Evolutionary conservation across 2,329 filamentous ascomycete genomes (phyloP).

Genomic region (Sclerotinia spermophila): DNA sequence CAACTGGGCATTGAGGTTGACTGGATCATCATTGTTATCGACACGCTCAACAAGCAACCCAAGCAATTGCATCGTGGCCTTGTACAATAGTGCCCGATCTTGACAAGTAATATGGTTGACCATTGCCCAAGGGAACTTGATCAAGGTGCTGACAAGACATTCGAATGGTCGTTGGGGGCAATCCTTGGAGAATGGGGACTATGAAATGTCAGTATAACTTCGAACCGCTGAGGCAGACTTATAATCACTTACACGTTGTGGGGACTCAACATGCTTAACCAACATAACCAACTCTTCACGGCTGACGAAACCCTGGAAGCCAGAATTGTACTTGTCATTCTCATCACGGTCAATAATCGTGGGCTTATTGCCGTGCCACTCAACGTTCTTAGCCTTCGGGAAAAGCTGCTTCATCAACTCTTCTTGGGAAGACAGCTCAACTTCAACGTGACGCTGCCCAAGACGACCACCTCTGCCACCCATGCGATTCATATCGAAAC

Average conservation of each 20-base stretch:
- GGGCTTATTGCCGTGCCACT: conserved; percentile 51
- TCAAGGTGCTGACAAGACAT: conserved; percentile 57
- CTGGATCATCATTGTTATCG: conserved; percentile 39
- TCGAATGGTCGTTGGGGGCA: conserved; percentile 64
- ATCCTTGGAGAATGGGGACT: conserved; percentile 58
- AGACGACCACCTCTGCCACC: conserved; percentile 46
- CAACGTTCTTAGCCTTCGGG: conserved; percentile 52
- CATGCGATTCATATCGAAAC: conserved; percentile 42
- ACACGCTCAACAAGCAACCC: conserved; percentile 45
- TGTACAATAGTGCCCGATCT: conserved; percentile 53
- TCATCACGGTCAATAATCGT: conserved; percentile 39
- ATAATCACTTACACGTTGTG: conserved; percentile 53
- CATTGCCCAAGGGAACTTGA: conserved; percentile 56
- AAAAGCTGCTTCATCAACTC: conserved; percentile 61
- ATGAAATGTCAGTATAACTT: conserved; percentile 16
- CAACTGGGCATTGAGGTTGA: conserved; percentile 51
- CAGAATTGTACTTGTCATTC: conserved; percentile 42
- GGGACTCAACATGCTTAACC: conserved; percentile 59
- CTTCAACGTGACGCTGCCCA: conserved; percentile 54
- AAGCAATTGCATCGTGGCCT: conserved; percentile 49
- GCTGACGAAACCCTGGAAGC: conserved; percentile 58
- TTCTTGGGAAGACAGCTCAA: conserved; percentile 54
- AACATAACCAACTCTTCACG: conserved; percentile 62
- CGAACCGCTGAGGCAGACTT: not conserved
- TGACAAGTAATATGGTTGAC: conserved; percentile 54